These are phyloP conservation scores for Ruellia speciosa DNA, from an alignment of 305 asterid genomes.

Conservation along the genomic window DNA sequence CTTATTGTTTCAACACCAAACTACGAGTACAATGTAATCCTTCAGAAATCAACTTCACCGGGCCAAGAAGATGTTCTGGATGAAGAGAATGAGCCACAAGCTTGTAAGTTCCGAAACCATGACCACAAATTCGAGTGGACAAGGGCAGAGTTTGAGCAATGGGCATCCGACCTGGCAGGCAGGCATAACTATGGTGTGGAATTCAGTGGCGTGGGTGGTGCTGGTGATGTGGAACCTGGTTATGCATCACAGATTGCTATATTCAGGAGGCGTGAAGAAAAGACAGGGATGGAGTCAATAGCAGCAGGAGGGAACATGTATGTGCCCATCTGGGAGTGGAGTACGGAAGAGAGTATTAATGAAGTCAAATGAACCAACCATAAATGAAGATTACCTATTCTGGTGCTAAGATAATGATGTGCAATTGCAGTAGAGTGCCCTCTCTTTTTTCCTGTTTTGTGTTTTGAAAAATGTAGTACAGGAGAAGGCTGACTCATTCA, in stretches of 20 bases:
- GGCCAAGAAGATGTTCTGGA: conserved; percentile 60
- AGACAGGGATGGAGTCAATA: conserved; percentile 23
- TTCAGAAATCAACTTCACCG: conserved; percentile 54
- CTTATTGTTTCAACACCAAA: conserved; percentile 87
- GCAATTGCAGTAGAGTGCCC: no score
- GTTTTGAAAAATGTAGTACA: no score
- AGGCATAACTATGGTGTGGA: conserved; percentile 55
- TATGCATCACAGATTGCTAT: conserved; percentile 90
- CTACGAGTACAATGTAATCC: conserved; percentile 80
- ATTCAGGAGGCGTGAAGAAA: conserved; percentile 45
- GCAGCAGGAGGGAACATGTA: conserved; percentile 17
- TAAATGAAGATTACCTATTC: no score
- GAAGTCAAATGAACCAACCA: no score
- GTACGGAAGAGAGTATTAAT: conserved; percentile 14
- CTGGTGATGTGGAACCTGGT: conserved; percentile 64
- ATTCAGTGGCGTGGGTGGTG: conserved; percentile 86
- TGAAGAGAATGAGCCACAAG: conserved; percentile 41
- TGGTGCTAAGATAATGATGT: no score
- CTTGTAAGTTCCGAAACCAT: conserved; percentile 71
- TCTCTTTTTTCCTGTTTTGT: no score
- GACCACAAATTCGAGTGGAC: conserved; percentile 98
- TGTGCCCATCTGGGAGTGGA: conserved; percentile 72
- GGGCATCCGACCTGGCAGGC: conserved; percentile 68
- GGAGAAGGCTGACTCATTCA: no score
- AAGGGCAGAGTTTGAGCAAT: conserved; percentile 56